Percentiles rank a stretch among this genome's conserved stretches.
phyloP scores from a whole-genome alignment of 75 land plant species.

The Adiantum capillusveneris region DNA sequence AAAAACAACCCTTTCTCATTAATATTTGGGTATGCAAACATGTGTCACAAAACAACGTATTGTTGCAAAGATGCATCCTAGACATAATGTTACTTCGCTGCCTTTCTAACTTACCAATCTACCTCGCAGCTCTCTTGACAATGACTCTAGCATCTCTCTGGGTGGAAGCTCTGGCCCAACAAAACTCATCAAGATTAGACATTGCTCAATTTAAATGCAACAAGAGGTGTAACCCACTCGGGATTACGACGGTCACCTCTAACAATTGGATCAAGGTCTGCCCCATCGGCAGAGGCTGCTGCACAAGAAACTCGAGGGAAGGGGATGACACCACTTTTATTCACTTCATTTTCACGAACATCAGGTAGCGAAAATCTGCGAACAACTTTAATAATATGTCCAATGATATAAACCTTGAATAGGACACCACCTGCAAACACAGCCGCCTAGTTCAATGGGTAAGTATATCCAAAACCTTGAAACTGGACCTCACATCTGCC shows the following conservation, averaged over 20 bases:
- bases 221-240: neutral
- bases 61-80: neutral
- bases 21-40: neutral
- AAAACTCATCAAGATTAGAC: too few species aligned
- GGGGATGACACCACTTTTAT: constrained; percentile 17
- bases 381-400: constrained; percentile 64
- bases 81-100: too few species aligned
- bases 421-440: constrained; percentile 27
- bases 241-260: constrained; percentile 13
- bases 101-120: constrained; percentile 64
- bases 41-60: neutral
- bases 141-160: constrained; percentile 56
- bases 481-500: too few species aligned
- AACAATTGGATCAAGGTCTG: constrained; percentile 17
- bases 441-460: too few species aligned
- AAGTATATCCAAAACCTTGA: too few species aligned
- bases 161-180: constrained; percentile 90
- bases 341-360: constrained; percentile 35
- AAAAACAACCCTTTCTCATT: too few species aligned
- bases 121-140: constrained; percentile 65
- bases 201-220: too few species aligned
- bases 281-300: constrained; percentile 18
- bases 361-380: constrained; percentile 78
- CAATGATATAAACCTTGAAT: constrained; percentile 25
- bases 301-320: constrained; percentile 26